Percentiles rank a stretch among this genome's conserved stretches.
Evolutionary conservation across 2,329 filamentous ascomycete genomes (phyloP).

Genomic region (Penicillium occitanis): DNA sequence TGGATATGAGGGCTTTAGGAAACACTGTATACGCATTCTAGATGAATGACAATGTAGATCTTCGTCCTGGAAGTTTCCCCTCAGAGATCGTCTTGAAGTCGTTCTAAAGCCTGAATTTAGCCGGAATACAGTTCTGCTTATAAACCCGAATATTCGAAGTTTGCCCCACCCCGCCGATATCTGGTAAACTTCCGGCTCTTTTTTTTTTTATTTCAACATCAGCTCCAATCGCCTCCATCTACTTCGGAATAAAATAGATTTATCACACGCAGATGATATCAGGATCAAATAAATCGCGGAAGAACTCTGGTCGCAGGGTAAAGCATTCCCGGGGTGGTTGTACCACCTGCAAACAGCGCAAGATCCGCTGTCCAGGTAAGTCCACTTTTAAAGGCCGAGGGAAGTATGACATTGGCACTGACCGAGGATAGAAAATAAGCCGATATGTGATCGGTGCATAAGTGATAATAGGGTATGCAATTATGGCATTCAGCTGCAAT

Average conservation of each 20-base stretch:
- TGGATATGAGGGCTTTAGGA: neutral
- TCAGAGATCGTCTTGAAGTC: neutral
- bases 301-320: slow-evolving; percentile 22
- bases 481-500: slow-evolving; percentile 21
- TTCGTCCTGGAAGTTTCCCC: neutral
- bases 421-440: slow-evolving; percentile 20
- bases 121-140: neutral
- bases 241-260: too few species aligned
- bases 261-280: slow-evolving; percentile 1
- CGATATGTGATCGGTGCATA: slow-evolving; percentile 19
- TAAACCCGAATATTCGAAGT: neutral
- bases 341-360: slow-evolving; percentile 22
- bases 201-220: neutral
- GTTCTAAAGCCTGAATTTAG: neutral
- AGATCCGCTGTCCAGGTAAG: slow-evolving; percentile 23
- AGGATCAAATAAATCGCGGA: slow-evolving; percentile 4
- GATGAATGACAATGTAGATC: neutral
- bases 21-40: neutral
- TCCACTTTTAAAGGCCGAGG: neutral
- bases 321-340: slow-evolving; percentile 23
- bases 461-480: slow-evolving; percentile 19
- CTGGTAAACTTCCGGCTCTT: neutral
- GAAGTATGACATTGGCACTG: neutral
- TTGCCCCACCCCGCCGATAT: neutral
- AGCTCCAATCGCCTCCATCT: neutral